phyloP scores from a whole-genome alignment of 192 early-diverging fungal genomes.

The Backusella psychrophila region DNA sequence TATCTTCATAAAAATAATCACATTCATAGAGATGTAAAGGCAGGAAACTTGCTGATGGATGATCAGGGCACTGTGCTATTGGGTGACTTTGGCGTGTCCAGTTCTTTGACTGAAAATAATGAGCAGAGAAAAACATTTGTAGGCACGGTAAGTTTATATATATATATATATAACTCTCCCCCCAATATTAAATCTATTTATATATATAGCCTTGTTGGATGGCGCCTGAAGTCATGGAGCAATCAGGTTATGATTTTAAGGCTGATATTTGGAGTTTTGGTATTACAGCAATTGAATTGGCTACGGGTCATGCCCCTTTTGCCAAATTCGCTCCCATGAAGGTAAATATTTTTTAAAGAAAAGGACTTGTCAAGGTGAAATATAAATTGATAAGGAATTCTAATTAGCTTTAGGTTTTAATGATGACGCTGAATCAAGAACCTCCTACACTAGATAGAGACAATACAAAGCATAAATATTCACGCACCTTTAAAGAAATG shows the following conservation, averaged over 20 bases:
- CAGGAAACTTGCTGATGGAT: slow-evolving; percentile 66
- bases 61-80: slow-evolving; percentile 60
- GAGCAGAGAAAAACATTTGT: slow-evolving; percentile 72
- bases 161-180: too few relatives aligned
- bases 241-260: slow-evolving; percentile 81
- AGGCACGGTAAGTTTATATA: slow-evolving; percentile 59
- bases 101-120: slow-evolving; percentile 60
- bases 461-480: slow-evolving; percentile 69
- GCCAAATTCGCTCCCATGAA: slow-evolving; percentile 86
- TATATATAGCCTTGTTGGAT: slow-evolving; percentile 36
- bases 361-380: not conserved
- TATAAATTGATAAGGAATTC: not conserved
- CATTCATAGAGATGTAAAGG: slow-evolving; percentile 73
- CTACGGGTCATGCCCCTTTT: slow-evolving; percentile 85
- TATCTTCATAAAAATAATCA: slow-evolving; percentile 65
- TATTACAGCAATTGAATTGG: slow-evolving; percentile 82
- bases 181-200: not conserved
- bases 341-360: slow-evolving; percentile 32
- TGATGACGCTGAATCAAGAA: slow-evolving; percentile 82
- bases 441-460: slow-evolving; percentile 84
- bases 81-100: slow-evolving; percentile 73
- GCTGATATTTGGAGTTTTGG: slow-evolving; percentile 94
- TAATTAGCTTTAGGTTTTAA: slow-evolving; percentile 60
- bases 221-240: slow-evolving; percentile 80
- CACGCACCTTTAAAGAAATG: slow-evolving; percentile 81